A percentile compares a stretch with the other conserved stretches of the same genome.
These are phyloP conservation scores for Russula compacta DNA, from an alignment of 768 basidiomycete species.

Conservation along the genomic window DNA sequence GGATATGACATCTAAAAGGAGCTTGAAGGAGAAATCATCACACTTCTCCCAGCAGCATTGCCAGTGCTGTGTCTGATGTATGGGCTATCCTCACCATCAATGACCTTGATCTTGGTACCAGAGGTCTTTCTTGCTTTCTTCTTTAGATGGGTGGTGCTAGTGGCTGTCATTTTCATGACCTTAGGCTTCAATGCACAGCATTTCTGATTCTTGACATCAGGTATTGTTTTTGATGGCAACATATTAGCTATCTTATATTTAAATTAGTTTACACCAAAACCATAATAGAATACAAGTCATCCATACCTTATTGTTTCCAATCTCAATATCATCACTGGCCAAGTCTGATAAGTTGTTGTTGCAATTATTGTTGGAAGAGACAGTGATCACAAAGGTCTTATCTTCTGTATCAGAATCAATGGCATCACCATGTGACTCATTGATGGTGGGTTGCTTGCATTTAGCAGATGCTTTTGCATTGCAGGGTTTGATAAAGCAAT, in stretches of 20 bases:
- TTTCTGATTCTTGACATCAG: background rate
- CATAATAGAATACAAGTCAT: background rate
- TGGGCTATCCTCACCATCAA: background rate
- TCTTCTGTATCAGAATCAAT: background rate
- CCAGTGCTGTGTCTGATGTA: no score
- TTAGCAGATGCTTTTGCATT: background rate
- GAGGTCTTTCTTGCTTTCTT: background rate
- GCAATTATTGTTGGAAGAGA: background rate
- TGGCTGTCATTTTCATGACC: background rate
- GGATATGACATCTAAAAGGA: background rate
- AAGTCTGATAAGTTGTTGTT: background rate
- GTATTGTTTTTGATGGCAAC: background rate
- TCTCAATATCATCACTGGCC: background rate
- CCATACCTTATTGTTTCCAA: background rate
- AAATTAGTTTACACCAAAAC: background rate
- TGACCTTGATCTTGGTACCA: background rate
- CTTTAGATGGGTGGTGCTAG: background rate
- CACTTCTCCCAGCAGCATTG: no score
- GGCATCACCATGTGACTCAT: background rate
- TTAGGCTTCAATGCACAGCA: background rate
- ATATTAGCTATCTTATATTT: background rate
- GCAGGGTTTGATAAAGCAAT: background rate
- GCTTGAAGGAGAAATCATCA: background rate
- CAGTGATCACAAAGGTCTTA: background rate
- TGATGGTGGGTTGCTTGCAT: background rate